These are phyloP conservation scores for Zarea fungicola DNA, from an alignment of 2,329 filamentous ascomycete species.

Conservation along the genomic window DNA sequence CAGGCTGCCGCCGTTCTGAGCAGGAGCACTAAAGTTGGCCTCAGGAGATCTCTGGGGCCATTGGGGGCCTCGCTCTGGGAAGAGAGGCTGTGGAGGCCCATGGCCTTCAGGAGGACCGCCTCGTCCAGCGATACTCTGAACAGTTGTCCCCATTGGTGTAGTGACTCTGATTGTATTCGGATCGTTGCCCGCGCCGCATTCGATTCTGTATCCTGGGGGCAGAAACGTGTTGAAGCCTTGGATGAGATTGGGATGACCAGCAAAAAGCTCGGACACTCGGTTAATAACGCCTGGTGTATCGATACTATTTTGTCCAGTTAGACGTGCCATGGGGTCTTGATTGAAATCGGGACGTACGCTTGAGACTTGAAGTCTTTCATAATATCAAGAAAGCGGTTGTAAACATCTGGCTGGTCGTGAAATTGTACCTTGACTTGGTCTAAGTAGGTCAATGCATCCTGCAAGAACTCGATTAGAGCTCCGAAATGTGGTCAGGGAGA, in stretches of 20 bases:
- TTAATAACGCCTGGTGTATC: constrained; percentile 98
- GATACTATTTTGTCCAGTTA: constrained; percentile 53
- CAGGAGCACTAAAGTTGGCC: constrained; percentile 54
- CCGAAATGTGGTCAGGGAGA: constrained; percentile 2
- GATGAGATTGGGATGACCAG: constrained; percentile 89
- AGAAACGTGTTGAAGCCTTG: constrained; percentile 98
- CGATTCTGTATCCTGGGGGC: constrained; percentile 91
- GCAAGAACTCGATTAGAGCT: constrained; percentile 16
- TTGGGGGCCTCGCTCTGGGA: constrained; percentile 44
- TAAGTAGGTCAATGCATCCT: constrained; percentile 83
- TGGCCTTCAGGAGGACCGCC: constrained; percentile 42
- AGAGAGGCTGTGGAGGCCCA: constrained; percentile 38
- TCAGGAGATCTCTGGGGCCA: constrained; percentile 57
- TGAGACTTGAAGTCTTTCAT: constrained; percentile 99
- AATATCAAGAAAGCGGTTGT: constrained; percentile 94
- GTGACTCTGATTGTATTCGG: constrained; percentile 95
- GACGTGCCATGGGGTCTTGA: background rate
- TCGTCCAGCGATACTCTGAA: constrained; percentile 70
- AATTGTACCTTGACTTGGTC: constrained; percentile 99
- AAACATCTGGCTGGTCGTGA: constrained; percentile 92
- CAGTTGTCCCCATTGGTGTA: constrained; percentile 94
- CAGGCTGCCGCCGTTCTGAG: constrained; percentile 43
- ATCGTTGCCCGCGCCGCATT: constrained; percentile 89
- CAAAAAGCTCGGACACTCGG: constrained; percentile 90
- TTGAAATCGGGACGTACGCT: constrained; percentile 54